These are phyloP conservation scores for Cordyceps cateniannulata DNA, from an alignment of 2,329 filamentous ascomycete genomes.

Conservation along the genomic window DNA sequence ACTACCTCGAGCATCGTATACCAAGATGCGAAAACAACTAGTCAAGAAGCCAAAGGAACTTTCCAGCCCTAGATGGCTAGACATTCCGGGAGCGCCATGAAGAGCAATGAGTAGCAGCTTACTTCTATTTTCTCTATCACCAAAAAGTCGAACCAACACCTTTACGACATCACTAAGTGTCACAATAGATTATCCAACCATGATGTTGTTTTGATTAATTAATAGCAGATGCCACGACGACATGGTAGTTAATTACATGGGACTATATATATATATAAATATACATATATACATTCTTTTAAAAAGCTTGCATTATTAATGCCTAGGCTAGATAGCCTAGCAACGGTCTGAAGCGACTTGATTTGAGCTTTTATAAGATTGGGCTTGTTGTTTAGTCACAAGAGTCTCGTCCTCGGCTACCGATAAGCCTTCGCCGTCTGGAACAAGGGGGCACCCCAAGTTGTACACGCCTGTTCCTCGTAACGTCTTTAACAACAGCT, in stretches of 20 bases:
- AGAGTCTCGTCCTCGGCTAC: no score
- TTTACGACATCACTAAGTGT: slow-evolving; percentile 19
- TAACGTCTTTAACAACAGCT: no score
- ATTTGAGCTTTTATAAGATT: no score
- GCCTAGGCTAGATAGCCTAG: no score
- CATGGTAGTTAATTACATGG: not conserved
- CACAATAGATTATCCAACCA: slow-evolving; percentile 3
- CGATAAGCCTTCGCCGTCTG: no score
- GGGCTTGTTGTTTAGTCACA: no score
- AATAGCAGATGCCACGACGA: no score
- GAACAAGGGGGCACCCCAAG: no score
- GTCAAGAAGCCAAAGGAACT: slow-evolving; percentile 17
- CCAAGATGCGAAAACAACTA: slow-evolving; percentile 17
- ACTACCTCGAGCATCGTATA: slow-evolving; percentile 21
- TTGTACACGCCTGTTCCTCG: no score
- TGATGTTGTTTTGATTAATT: not conserved
- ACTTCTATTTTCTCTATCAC: slow-evolving; percentile 9
- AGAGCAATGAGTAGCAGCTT: slow-evolving; percentile 19
- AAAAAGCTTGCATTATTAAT: no score
- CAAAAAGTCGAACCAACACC: slow-evolving; percentile 17
- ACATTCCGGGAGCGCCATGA: slow-evolving; percentile 20
- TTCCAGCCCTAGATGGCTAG: slow-evolving; percentile 17
- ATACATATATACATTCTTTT: no score
- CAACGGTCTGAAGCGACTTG: no score
- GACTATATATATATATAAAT: not conserved